phyloP scores from a whole-genome alignment of 208 protist genomes.

The Kentomonas sorsogonicus region DNA sequence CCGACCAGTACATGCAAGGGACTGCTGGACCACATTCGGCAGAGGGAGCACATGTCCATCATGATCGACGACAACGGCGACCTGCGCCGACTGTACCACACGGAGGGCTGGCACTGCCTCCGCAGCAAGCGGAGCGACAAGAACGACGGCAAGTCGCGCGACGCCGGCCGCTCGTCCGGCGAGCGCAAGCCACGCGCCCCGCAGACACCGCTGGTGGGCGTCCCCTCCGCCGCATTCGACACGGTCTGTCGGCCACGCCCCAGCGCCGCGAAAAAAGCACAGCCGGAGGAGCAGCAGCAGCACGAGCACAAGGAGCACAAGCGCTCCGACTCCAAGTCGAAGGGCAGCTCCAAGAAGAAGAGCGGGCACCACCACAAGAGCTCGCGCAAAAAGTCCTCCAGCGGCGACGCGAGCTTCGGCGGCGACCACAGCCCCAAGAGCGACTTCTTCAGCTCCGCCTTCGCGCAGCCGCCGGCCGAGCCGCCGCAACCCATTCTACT shows the following conservation, averaged over 20 bases:
- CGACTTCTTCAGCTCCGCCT: too few species aligned
- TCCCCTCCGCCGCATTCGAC: too few species aligned
- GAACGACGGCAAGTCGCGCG: background rate
- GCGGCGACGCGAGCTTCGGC: background rate
- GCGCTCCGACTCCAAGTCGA: too few species aligned
- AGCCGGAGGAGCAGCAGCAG: too few species aligned
- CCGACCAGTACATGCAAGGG: slow-evolving; percentile 14
- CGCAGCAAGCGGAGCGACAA: background rate
- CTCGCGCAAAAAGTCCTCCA: background rate
- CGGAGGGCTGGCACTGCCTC: slow-evolving; percentile 19
- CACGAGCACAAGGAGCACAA: too few species aligned
- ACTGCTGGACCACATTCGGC: slow-evolving; percentile 18
- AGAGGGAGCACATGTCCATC: slow-evolving; percentile 16
- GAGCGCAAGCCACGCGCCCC: too few species aligned
- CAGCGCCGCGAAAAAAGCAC: too few species aligned
- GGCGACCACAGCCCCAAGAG: background rate
- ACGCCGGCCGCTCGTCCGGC: background rate
- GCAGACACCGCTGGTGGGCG: too few species aligned
- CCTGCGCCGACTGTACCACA: slow-evolving; percentile 24
- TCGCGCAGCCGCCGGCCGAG: too few species aligned
- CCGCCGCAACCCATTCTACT: too few species aligned
- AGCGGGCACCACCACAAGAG: background rate
- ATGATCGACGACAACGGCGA: slow-evolving; percentile 27
- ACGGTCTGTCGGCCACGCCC: too few species aligned
- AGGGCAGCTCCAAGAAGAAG: too few species aligned